Evolutionary conservation across 2,329 filamentous ascomycete species (phyloP).

Genomic region (Aspergillus unguis): DNA sequence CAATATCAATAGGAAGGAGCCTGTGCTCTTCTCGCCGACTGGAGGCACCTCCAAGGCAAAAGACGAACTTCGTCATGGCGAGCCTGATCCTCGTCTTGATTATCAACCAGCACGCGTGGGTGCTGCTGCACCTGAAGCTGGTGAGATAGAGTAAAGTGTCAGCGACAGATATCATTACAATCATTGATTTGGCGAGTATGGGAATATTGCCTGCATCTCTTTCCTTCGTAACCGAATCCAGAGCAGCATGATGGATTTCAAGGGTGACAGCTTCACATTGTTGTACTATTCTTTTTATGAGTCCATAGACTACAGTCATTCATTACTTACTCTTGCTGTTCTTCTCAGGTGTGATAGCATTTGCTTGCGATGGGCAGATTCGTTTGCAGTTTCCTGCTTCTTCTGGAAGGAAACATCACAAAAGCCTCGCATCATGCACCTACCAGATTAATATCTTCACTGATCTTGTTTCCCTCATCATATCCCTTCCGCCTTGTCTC

Average conservation of each 20-base stretch:
- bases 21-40: slow-evolving; percentile 16
- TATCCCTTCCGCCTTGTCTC: not conserved
- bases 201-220: not conserved
- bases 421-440: too few species aligned
- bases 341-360: not conserved
- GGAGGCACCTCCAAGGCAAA: slow-evolving; percentile 20
- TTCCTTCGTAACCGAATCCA: not conserved
- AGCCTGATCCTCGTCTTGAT: slow-evolving; percentile 20
- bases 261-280: not conserved
- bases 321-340: not conserved
- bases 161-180: slow-evolving; percentile 8
- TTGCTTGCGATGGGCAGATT: not conserved
- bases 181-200: slow-evolving; percentile 4
- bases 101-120: slow-evolving; percentile 11
- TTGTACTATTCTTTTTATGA: slow-evolving; percentile 7
- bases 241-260: not conserved
- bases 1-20: slow-evolving; percentile 18
- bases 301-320: not conserved
- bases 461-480: not conserved
- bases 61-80: slow-evolving; percentile 13
- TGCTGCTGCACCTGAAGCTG: slow-evolving; percentile 7
- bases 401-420: slow-evolving; percentile 1
- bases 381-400: not conserved
- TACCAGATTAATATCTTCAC: not conserved
- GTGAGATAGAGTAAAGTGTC: slow-evolving; percentile 16